Percentiles rank a stretch among this genome's conserved stretches.
Conservation (phyloP, 2,329 filamentous ascomycete genomes). For the Purpureocillium lavendulum region DNA sequence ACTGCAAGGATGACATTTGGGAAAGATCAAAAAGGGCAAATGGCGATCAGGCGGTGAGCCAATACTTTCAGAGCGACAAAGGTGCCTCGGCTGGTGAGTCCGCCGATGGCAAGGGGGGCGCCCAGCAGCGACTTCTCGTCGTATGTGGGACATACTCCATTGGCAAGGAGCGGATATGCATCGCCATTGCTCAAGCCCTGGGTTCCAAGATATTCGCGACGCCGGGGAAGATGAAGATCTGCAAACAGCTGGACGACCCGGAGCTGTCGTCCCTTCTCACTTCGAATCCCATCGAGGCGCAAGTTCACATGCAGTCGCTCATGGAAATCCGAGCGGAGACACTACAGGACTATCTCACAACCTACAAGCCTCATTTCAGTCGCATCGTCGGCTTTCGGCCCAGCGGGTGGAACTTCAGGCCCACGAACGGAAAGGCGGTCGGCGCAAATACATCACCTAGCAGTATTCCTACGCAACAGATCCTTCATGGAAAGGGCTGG, state of each 20-base stretch:
- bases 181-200: conserved; percentile 82
- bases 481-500: conserved; percentile 60
- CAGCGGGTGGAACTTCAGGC: conserved; percentile 88
- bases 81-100: conserved; percentile 19
- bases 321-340: conserved; percentile 92
- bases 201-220: conserved; percentile 85
- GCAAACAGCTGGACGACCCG: conserved; percentile 74
- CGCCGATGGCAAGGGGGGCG: conserved; percentile 12
- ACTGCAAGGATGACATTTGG: conserved; percentile 38
- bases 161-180: conserved; percentile 91
- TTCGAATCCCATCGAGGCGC: conserved; percentile 69
- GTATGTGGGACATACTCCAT: conserved; percentile 97
- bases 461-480: conserved; percentile 38
- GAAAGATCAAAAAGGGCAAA: conserved; percentile 32
- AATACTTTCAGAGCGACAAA: conserved; percentile 39
- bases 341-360: conserved; percentile 77
- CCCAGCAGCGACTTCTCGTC: conserved; percentile 63
- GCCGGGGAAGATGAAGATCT: conserved; percentile 74
- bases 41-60: conserved; percentile 37
- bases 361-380: conserved; percentile 72
- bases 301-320: conserved; percentile 95
- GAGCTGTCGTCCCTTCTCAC: conserved; percentile 76
- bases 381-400: conserved; percentile 87
- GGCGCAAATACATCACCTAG: conserved; percentile 41
- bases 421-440: conserved; percentile 48